These are phyloP conservation scores for Casuarina glauca DNA, from an alignment of 306 rosid genomes.

Conservation along the genomic window DNA sequence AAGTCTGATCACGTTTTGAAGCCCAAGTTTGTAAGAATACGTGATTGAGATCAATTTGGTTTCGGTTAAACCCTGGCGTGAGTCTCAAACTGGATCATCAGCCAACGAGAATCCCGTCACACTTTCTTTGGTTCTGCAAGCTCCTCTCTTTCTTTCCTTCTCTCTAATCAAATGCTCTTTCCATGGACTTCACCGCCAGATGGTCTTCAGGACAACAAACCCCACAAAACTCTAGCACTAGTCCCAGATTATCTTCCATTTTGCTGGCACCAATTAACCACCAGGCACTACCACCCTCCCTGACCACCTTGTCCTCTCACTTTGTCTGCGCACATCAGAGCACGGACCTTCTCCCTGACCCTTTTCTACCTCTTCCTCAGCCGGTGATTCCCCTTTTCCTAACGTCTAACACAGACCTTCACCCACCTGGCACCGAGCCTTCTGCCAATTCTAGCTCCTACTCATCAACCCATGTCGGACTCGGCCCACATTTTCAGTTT, in stretches of 20 bases:
- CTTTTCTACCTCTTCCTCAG: slow-evolving; percentile 31
- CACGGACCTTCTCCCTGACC: slow-evolving; percentile 25
- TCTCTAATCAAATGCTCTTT: not conserved
- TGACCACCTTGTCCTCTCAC: slow-evolving; percentile 21
- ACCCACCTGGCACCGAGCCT: slow-evolving; percentile 58
- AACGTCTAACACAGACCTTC: slow-evolving; percentile 34
- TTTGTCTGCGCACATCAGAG: slow-evolving; percentile 24
- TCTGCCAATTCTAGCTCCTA: slow-evolving; percentile 18
- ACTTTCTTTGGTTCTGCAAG: not conserved
- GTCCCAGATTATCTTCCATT: not conserved
- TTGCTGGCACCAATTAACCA: slow-evolving; percentile 24
- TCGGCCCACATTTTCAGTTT: slow-evolving; percentile 21
- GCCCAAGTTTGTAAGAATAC: not conserved
- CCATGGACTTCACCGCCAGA: slow-evolving; percentile 1
- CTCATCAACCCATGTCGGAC: slow-evolving; percentile 29
- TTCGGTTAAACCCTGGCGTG: not conserved
- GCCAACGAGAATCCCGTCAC: not conserved
- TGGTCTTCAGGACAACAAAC: not conserved
- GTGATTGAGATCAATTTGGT: not conserved
- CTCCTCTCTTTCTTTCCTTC: not conserved
- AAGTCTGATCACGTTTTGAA: not conserved
- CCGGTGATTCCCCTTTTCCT: slow-evolving; percentile 23
- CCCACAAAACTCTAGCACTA: not conserved
- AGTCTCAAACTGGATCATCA: not conserved
- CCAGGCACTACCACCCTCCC: slow-evolving; percentile 15